Evolutionary conservation across 2,329 filamentous ascomycete genomes (phyloP), one percentile per base, ranked within the genome.

Genomic region (Claviceps maximensis): DNA sequence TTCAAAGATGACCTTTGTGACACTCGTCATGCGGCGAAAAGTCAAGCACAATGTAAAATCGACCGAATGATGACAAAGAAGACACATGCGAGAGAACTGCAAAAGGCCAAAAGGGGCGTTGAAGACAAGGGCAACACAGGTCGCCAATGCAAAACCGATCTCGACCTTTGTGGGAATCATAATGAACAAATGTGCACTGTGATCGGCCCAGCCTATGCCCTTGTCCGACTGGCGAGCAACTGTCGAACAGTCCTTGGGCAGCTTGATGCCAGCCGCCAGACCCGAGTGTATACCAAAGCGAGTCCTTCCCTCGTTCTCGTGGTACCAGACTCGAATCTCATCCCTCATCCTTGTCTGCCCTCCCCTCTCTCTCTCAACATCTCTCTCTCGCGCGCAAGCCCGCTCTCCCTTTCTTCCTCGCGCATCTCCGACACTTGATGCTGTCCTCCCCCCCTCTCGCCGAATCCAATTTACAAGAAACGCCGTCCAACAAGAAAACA

Each of bases 231-330:
- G 46, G 41, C 47, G 4, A 42, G 46, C 52, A 31, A 44, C 47
- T 50, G 52, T 50, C 41, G 19, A 48, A 36, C 54, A 45, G 40
- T 15, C 52, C 42, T 27, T 36, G 17, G 31, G 40, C 54, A 50
- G 49, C 46, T 50, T 41, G 49, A 40, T 33, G 45, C 48, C 49
- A 49, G 54, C 48, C 48, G 51, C 19, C 51, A 47, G 40, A 21
- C 15, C 40, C 3, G 8, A 33, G 27, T 12, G 31, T 33, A 50
- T 42, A 50, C 38, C 49, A 44, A 21, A 15, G 50, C 33, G 7
- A n/a, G n/a, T 27, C 31, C 2, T 5, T 33, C 31, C 31, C 31
- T 33, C 31, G 6, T 42, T 13, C 38, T 44, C 49, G 49, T 53
- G 38, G 51, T 38, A 48, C n/a, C n/a, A n/a, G n/a, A n/a, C 33